Conservation (phyloP, 75 land plant species). For the Chamaecyparis obtusa region DNA sequence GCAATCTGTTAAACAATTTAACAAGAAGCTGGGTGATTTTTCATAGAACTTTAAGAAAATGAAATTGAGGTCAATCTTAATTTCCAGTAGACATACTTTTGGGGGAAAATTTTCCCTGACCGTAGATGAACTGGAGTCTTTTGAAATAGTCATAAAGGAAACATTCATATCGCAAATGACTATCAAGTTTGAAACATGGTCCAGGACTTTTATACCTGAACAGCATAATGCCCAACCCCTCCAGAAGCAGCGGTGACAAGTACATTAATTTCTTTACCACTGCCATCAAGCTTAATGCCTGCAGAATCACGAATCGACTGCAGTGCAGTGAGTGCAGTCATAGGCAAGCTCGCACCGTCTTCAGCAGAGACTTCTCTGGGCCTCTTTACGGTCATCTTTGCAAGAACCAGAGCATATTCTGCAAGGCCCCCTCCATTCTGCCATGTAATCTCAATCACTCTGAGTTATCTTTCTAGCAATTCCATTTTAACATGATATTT, state of each 20-base stretch:
- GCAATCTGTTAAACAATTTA: slow-evolving; percentile 26
- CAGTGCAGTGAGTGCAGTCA: slow-evolving; percentile 36
- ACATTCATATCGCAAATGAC: not conserved
- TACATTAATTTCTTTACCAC: slow-evolving; percentile 20
- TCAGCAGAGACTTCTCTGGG: slow-evolving; percentile 36
- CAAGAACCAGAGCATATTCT: slow-evolving; percentile 36
- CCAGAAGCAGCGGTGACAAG: slow-evolving; percentile 57
- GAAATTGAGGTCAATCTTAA: too few relatives aligned
- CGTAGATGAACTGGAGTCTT: too few relatives aligned
- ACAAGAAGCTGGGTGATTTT: not conserved
- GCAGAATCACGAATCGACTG: slow-evolving; percentile 32
- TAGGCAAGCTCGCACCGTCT: slow-evolving; percentile 30
- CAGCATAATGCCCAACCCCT: slow-evolving; percentile 51
- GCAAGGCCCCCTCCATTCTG: slow-evolving; percentile 45
- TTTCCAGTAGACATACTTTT: too few relatives aligned
- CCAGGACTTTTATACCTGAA: slow-evolving; percentile 29
- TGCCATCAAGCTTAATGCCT: slow-evolving; percentile 43
- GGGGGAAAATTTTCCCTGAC: too few relatives aligned
- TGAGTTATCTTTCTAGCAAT: not conserved
- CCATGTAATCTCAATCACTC: not conserved
- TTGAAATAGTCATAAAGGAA: not conserved
- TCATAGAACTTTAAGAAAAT: too few relatives aligned
- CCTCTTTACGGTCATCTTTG: slow-evolving; percentile 23
- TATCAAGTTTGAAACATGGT: not conserved
- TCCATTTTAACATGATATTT: not conserved